Conservation (phyloP, 495 filamentous ascomycete genomes). For the Penicillium diatomitis region DNA sequence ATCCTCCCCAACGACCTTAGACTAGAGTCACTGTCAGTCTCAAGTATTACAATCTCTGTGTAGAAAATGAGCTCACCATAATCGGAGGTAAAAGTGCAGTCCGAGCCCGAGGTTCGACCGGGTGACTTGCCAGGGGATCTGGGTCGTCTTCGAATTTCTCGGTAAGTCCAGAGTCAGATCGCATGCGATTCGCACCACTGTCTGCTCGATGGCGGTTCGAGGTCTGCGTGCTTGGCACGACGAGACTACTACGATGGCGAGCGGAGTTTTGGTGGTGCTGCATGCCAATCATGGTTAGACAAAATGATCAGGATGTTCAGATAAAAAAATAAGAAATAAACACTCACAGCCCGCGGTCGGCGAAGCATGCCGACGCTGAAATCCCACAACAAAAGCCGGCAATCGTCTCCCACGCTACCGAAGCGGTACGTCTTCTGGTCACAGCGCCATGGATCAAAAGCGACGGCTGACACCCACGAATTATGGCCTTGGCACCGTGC, state of each 20-base stretch:
- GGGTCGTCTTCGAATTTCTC: constrained; percentile 39
- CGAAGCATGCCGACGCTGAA: constrained; percentile 95
- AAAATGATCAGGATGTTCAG: background rate
- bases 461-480: constrained; percentile 88
- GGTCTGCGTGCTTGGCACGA: constrained; percentile 47
- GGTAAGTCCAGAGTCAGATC: constrained; percentile 59
- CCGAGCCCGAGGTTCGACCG: constrained; percentile 67
- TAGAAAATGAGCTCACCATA: constrained; percentile 47
- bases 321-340: background rate
- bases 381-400: constrained; percentile 86
- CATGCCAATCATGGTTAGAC: constrained; percentile 20
- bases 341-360: constrained; percentile 68
- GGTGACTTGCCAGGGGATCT: constrained; percentile 53
- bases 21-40: constrained; percentile 34
- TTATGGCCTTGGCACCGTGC: constrained; percentile 91
- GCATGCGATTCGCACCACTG: constrained; percentile 44
- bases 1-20: constrained; percentile 77
- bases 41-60: background rate
- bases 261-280: constrained; percentile 38
- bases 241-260: constrained; percentile 31
- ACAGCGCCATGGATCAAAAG: constrained; percentile 94
- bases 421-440: constrained; percentile 92
- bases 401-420: constrained; percentile 91
- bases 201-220: constrained; percentile 66
- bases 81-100: constrained; percentile 90